phyloP scores from a whole-genome alignment of 352 stramenopile species.

The Plasmopara viticola region DNA sequence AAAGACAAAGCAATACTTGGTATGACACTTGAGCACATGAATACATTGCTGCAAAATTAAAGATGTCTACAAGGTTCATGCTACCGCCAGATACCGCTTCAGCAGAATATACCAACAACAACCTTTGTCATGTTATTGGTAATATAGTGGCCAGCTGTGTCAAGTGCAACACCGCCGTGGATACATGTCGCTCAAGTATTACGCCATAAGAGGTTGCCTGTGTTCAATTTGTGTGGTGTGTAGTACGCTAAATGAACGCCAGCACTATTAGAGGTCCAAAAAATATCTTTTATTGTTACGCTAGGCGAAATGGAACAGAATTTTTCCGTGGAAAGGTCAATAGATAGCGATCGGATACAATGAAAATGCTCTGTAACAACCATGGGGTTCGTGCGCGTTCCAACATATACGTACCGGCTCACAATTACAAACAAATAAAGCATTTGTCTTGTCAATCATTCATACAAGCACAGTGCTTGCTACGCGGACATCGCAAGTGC shows the following conservation, averaged over 20 bases:
- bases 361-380: neutral
- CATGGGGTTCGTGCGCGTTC: too few species aligned
- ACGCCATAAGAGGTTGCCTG: neutral
- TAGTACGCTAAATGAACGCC: neutral
- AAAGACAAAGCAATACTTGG: neutral
- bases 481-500: too few species aligned
- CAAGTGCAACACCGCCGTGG: neutral
- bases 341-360: neutral
- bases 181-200: neutral
- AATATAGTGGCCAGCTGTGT: neutral
- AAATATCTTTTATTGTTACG: neutral
- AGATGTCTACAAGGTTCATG: neutral
- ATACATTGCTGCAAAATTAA: neutral
- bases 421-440: too few species aligned
- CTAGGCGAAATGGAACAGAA: neutral
- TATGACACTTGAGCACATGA: neutral
- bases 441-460: too few species aligned
- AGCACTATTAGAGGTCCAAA: neutral
- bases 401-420: too few species aligned
- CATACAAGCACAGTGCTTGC: too few species aligned
- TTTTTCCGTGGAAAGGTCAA: neutral
- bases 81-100: neutral
- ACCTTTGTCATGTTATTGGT: neutral
- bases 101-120: neutral
- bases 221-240: neutral